Evolutionary conservation across 1,284 basidiomycete genomes (phyloP).

Genomic region (Microbotryum lychnidis-dioicae): DNA sequence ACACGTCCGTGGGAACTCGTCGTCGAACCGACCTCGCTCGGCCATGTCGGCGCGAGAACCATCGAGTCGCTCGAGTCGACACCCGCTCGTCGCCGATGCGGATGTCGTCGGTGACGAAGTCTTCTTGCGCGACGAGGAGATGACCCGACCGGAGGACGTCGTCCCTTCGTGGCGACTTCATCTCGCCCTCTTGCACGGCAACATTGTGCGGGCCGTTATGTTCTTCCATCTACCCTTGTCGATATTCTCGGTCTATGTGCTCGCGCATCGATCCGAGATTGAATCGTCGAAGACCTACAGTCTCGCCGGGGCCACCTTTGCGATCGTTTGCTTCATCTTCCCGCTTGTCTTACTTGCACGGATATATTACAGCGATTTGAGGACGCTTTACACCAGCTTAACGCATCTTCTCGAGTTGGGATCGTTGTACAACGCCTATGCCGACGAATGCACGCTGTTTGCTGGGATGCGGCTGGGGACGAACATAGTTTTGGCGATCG

Average conservation of each 20-base stretch:
- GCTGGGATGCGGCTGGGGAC: constrained; percentile 68
- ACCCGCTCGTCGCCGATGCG: constrained; percentile 2
- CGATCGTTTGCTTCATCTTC: constrained; percentile 69
- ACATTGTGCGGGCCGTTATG: constrained; percentile 77
- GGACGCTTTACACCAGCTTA: constrained; percentile 89
- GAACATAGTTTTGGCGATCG: constrained; percentile 69
- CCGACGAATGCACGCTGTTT: constrained; percentile 84
- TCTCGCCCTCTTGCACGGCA: constrained; percentile 56
- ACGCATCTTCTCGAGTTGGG: constrained; percentile 81
- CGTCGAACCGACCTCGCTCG: too few species aligned
- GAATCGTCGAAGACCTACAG: constrained; percentile 49
- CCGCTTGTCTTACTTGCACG: constrained; percentile 67
- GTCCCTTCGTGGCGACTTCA: constrained; percentile 20
- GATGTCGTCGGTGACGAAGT: constrained; percentile 23
- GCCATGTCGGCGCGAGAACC: too few species aligned
- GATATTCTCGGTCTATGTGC: constrained; percentile 79
- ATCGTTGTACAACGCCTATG: constrained; percentile 91
- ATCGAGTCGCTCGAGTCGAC: too few species aligned
- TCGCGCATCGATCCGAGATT: constrained; percentile 52
- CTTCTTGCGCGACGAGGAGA: constrained; percentile 13
- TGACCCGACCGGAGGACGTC: constrained; percentile 8
- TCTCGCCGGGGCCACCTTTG: constrained; percentile 61
- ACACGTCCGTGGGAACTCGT: too few species aligned
- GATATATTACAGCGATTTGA: constrained; percentile 68
- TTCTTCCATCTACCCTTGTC: constrained; percentile 92